Base-by-base conservation (phyloP, 192 early-diverging fungal genomes). In the Coemansia sp. region DNA sequence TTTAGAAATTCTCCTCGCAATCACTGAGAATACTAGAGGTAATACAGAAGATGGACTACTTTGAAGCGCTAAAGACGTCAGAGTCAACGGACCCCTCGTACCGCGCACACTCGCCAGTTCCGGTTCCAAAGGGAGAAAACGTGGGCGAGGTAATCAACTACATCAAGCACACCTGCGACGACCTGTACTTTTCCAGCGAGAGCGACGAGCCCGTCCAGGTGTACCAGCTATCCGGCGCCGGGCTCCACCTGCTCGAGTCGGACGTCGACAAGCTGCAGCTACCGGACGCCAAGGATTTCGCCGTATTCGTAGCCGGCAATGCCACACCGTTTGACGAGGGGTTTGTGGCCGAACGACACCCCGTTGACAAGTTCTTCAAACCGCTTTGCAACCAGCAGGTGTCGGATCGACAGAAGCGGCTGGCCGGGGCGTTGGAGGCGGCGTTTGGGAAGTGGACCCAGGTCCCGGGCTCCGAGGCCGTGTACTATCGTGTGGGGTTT, bases 121-220 rank as follows among this genome's bases (percentile, higher is more conserved):
- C 79, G 1, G 16, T 65, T 7, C 79, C 79, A 7, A 20, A 55
- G 25, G 58, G 54, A 25, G 65, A 67, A 19, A 60, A 81, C 61
- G 59, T 76, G 7, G 64, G 56, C 12, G 67, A 64, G 12, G 44
- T 70, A n/a, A 59, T 76, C n/a, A 53, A 42, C 43, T 82, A 70
- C 65, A 82, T 82, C 14, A 74, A 82, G 55, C 46, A 63, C 19
- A 76, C 71, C 5, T 82, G 79, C 71, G 62, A 61, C 53, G 79
- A 74, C 54, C 65, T 82, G 48, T 82, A 82, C 67, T 82, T 82
- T 63, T 71, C 65, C 13, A 76, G 79, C 65, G 79, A 82, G 48
- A 76, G 74, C 65, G 79, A 82, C 58, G 79, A 82, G 66, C 79
- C 74, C 2, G 79, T 82, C n/a, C 61, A 68, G n/a, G 44, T 82